Conservation (phyloP, 352 stramenopile genomes). For the Phytophthora nicotianae region DNA sequence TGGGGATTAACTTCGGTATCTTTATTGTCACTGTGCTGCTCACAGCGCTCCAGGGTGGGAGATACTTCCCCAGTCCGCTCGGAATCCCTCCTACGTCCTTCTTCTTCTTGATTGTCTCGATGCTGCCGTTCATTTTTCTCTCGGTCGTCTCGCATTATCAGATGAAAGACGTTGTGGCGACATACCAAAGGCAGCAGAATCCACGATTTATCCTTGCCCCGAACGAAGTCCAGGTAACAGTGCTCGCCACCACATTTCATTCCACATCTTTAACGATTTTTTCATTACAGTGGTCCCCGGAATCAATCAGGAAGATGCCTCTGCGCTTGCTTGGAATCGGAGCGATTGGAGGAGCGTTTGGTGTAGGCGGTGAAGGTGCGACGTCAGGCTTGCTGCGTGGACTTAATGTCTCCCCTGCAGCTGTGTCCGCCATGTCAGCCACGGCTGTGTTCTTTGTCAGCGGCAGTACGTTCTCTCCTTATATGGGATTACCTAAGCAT, state of each 20-base stretch:
- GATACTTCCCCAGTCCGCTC: conserved; percentile 82
- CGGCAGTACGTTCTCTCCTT: conserved; percentile 34
- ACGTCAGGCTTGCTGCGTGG: conserved; percentile 90
- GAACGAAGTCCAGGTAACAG: conserved; percentile 50
- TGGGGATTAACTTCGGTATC: conserved; percentile 71
- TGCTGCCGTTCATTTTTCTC: conserved; percentile 62
- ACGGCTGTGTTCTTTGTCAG: conserved; percentile 43
- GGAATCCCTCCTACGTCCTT: conserved; percentile 88
- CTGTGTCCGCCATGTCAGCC: conserved; percentile 82
- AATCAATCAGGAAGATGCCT: conserved; percentile 73
- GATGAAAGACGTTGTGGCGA: conserved; percentile 44
- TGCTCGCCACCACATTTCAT: conserved; percentile 22
- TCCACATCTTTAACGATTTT: not conserved
- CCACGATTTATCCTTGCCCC: conserved; percentile 45
- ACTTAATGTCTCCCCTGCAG: conserved; percentile 77
- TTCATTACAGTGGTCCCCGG: conserved; percentile 41
- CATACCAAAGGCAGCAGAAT: conserved; percentile 44
- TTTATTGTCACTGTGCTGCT: conserved; percentile 86
- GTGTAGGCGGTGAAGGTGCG: conserved; percentile 90
- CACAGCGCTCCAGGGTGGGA: conserved; percentile 90
- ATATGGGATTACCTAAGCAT: not conserved
- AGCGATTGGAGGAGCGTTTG: conserved; percentile 92
- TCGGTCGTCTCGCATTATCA: conserved; percentile 76
- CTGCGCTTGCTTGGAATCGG: conserved; percentile 85
- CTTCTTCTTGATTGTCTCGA: conserved; percentile 77